A percentile compares a stretch with the other conserved stretches of the same genome.
Evolutionary conservation across 805 yeast species (phyloP).

Genomic region (Deakozyma indianensis): DNA sequence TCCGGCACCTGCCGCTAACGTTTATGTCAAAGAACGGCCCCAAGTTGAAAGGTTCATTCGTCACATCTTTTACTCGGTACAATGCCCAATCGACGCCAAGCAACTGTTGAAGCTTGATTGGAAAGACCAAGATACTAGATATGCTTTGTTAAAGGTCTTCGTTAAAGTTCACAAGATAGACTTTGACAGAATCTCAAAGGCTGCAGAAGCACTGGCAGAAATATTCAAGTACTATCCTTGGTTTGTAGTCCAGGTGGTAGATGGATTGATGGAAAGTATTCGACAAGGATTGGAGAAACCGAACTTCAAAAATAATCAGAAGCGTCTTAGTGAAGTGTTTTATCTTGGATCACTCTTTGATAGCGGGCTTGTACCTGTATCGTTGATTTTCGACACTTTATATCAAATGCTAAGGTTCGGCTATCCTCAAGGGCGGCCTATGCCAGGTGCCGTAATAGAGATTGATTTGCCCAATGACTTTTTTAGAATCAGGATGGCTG

Average conservation of each 20-base stretch:
- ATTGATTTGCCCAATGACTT: conserved; percentile 56
- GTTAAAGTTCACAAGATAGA: conserved; percentile 46
- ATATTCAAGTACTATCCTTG: conserved; percentile 23
- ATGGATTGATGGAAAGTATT: conserved; percentile 49
- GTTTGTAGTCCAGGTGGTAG: conserved; percentile 37
- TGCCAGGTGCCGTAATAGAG: conserved; percentile 24
- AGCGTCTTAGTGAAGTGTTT: conserved; percentile 44
- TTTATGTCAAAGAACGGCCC: conserved; percentile 13
- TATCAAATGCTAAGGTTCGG: conserved; percentile 52
- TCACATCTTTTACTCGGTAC: conserved; percentile 36
- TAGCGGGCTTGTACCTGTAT: conserved; percentile 29
- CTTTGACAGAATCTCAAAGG: conserved; percentile 36
- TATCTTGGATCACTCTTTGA: conserved; percentile 47
- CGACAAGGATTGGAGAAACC: conserved; percentile 51
- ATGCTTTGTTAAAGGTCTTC: conserved; percentile 30
- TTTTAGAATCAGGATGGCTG: conserved; percentile 50
- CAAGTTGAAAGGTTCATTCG: conserved; percentile 28
- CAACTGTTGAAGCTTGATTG: conserved; percentile 34
- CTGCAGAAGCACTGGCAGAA: conserved; percentile 34
- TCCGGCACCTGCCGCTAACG: conserved; percentile 28
- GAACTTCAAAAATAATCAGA: conserved; percentile 43
- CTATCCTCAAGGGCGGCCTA: conserved; percentile 45
- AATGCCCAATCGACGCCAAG: conserved; percentile 20
- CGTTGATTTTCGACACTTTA: conserved; percentile 35
- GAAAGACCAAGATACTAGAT: conserved; percentile 23